phyloP scores from a whole-genome alignment of 805 yeast species.

The Schwanniomyces occidentalis region DNA sequence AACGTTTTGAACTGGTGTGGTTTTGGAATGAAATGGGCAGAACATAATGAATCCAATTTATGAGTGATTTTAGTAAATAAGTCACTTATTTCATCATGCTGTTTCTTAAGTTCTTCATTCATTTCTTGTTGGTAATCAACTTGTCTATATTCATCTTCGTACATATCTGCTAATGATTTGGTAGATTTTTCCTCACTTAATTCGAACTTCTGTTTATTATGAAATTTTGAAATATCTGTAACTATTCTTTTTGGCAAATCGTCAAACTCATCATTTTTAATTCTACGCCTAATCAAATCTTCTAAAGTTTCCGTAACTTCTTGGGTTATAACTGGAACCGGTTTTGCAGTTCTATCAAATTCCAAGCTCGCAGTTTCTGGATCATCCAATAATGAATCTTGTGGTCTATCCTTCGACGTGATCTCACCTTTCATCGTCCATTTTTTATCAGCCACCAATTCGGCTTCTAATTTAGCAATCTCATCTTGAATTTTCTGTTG shows the following conservation, averaged over 20 bases:
- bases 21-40: constrained; percentile 94
- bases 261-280: constrained; percentile 73
- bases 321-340: constrained; percentile 91
- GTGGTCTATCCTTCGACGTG: constrained; percentile 74
- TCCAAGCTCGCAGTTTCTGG: constrained; percentile 56
- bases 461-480: constrained; percentile 77
- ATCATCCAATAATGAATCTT: constrained; percentile 79
- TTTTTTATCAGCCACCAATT: constrained; percentile 83
- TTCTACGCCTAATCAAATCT: constrained; percentile 83
- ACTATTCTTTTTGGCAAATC: constrained; percentile 77
- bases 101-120: constrained; percentile 63
- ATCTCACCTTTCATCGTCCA: constrained; percentile 97
- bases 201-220: constrained; percentile 50
- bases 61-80: constrained; percentile 63
- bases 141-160: constrained; percentile 76
- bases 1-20: constrained; percentile 73
- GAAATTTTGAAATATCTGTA: constrained; percentile 62
- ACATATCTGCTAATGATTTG: constrained; percentile 86
- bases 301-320: constrained; percentile 86
- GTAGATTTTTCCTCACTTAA: constrained; percentile 81
- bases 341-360: constrained; percentile 91
- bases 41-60: constrained; percentile 82
- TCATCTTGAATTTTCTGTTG: constrained; percentile 75
- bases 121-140: constrained; percentile 45
- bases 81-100: constrained; percentile 76